phyloP scores from a whole-genome alignment of 495 filamentous ascomycete genomes.

The Copromyces sp. region DNA sequence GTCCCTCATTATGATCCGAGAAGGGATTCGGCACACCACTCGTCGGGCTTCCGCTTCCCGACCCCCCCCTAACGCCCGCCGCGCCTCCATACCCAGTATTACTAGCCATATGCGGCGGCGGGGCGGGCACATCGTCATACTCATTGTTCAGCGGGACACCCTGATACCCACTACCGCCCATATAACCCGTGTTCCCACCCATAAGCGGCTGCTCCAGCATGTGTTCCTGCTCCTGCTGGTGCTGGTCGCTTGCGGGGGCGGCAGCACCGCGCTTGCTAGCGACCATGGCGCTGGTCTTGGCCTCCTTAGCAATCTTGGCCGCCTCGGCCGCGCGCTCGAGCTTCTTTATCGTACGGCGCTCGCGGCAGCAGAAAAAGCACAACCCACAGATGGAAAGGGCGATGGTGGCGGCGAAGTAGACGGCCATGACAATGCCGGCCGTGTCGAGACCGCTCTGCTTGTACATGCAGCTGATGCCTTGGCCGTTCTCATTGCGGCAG shows the following conservation, averaged over 20 bases:
- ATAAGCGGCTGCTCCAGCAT: slow-evolving; percentile 22
- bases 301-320: slow-evolving; percentile 27
- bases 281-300: slow-evolving; percentile 15
- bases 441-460: slow-evolving; percentile 23
- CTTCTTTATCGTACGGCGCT: slow-evolving; percentile 23
- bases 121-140: neutral
- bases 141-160: neutral
- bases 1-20: neutral
- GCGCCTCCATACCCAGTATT: neutral
- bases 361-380: slow-evolving; percentile 32
- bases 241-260: neutral
- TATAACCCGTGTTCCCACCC: slow-evolving; percentile 4
- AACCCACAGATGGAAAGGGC: slow-evolving; percentile 19
- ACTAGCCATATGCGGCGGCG: neutral
- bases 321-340: slow-evolving; percentile 23
- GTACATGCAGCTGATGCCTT: slow-evolving; percentile 34
- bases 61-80: neutral
- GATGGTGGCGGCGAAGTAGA: slow-evolving; percentile 28
- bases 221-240: neutral
- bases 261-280: slow-evolving; percentile 13
- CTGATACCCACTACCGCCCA: neutral
- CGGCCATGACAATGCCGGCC: slow-evolving; percentile 32
- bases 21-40: neutral
- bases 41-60: neutral
- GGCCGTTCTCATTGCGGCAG: slow-evolving; percentile 28